These are phyloP conservation scores for Tylopilus felleus DNA, from an alignment of 768 basidiomycete genomes.

Conservation along the genomic window DNA sequence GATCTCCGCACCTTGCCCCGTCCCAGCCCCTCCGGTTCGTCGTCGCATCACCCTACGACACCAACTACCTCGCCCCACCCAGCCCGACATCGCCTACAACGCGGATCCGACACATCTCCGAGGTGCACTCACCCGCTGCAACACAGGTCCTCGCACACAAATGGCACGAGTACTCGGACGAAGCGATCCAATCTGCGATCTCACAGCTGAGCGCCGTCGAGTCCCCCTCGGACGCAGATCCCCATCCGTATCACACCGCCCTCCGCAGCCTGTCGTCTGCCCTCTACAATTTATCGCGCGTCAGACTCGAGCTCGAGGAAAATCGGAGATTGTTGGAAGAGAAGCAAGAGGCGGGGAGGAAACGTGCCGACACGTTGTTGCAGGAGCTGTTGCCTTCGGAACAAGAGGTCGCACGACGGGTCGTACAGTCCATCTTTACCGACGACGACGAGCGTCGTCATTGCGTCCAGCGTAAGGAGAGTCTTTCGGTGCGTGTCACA, in stretches of 20 bases:
- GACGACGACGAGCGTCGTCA: constrained; percentile 44
- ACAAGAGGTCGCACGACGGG: constrained; percentile 61
- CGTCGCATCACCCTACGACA: constrained; percentile 39
- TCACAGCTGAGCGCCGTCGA: constrained; percentile 45
- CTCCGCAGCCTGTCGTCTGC: constrained; percentile 70
- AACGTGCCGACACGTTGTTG: constrained; percentile 53
- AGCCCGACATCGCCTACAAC: constrained; percentile 29
- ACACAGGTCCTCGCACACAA: constrained; percentile 58
- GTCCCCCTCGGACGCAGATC: constrained; percentile 43
- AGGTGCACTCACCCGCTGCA: constrained; percentile 25
- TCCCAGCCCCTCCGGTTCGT: constrained; percentile 36
- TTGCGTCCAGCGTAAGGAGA: constrained; percentile 53
- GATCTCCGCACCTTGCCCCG: constrained; percentile 25
- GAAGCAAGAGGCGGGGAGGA: constrained; percentile 53
- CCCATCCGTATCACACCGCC: constrained; percentile 63
- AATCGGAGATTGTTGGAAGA: constrained; percentile 49
- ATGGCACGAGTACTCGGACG: constrained; percentile 80
- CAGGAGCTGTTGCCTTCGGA: constrained; percentile 59
- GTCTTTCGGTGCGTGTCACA: constrained; percentile 47
- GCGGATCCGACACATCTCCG: constrained; percentile 11
- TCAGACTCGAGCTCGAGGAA: constrained; percentile 63
- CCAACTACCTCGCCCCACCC: constrained; percentile 31
- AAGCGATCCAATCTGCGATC: constrained; percentile 64
- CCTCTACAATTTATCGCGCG: constrained; percentile 53
- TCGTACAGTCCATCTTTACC: constrained; percentile 63